Percentiles rank a stretch among this genome's conserved stretches.
These are phyloP conservation scores for Tylopilus vinaceipallidus DNA, from an alignment of 768 basidiomycete genomes.

Conservation along the genomic window DNA sequence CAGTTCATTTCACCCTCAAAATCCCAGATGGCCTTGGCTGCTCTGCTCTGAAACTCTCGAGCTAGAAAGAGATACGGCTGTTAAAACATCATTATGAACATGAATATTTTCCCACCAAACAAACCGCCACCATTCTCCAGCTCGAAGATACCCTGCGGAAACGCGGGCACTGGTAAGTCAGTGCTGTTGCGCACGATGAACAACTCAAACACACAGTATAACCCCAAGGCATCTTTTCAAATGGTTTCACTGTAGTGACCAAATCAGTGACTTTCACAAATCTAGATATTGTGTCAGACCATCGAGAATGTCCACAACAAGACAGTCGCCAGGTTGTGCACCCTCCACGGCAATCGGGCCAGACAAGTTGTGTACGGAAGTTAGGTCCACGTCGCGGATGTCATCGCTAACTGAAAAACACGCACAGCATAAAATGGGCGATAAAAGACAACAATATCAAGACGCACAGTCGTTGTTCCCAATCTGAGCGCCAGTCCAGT, in stretches of 20 bases:
- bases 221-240: slow-evolving; percentile 80
- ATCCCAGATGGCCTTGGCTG: slow-evolving; percentile 82
- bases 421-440: not conserved
- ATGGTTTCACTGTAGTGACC: slow-evolving; percentile 48
- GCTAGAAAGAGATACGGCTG: slow-evolving; percentile 34
- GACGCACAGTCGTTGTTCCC: slow-evolving; percentile 68
- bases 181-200: not conserved
- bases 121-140: slow-evolving; percentile 70
- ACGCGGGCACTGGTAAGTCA: too few relatives aligned
- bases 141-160: slow-evolving; percentile 77
- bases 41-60: slow-evolving; percentile 64
- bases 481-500: slow-evolving; percentile 80
- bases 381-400: slow-evolving; percentile 61
- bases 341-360: slow-evolving; percentile 75
- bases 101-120: slow-evolving; percentile 45
- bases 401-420: slow-evolving; percentile 56
- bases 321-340: slow-evolving; percentile 75
- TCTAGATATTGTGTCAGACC: slow-evolving; percentile 34
- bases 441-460: not conserved
- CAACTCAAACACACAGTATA: slow-evolving; percentile 50
- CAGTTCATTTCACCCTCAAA: slow-evolving; percentile 47
- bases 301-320: slow-evolving; percentile 80
- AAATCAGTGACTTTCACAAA: not conserved
- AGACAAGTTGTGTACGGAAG: slow-evolving; percentile 69
- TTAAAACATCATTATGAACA: not conserved